phyloP scores from a whole-genome alignment of 1,284 basidiomycete genomes.

The Melampsora abietis-canadensis region DNA sequence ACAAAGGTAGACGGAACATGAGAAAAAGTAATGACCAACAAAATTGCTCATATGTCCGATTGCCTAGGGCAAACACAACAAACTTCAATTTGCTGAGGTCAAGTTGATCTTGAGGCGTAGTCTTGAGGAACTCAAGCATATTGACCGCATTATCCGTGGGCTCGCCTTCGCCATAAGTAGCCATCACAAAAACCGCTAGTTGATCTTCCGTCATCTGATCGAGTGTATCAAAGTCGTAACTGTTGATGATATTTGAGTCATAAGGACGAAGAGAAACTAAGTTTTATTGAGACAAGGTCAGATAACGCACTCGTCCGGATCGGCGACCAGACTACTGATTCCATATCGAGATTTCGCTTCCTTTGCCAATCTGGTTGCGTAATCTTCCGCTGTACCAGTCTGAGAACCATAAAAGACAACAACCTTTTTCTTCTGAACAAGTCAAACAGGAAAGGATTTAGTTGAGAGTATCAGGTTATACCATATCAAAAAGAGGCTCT shows the following conservation, averaged over 20 bases:
- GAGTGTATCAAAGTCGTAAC: constrained; percentile 91
- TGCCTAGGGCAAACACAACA: constrained; percentile 90
- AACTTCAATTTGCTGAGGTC: constrained; percentile 84
- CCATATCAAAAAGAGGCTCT: no score
- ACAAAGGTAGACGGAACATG: constrained; percentile 8
- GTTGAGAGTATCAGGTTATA: not conserved
- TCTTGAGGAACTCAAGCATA: constrained; percentile 85
- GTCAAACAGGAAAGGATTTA: not conserved
- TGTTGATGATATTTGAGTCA: constrained; percentile 21
- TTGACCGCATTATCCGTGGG: constrained; percentile 97
- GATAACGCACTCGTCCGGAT: constrained; percentile 70
- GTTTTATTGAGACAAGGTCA: not conserved
- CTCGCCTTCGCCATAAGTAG: constrained; percentile 97
- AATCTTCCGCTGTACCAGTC: constrained; percentile 93
- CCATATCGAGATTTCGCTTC: constrained; percentile 89
- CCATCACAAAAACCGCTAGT: constrained; percentile 88
- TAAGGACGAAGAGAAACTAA: not conserved
- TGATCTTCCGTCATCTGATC: constrained; percentile 82
- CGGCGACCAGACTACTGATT: constrained; percentile 84
- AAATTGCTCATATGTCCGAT: constrained; percentile 64
- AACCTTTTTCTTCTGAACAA: constrained; percentile 71
- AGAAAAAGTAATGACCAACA: constrained; percentile 7
- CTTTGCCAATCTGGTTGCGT: constrained; percentile 77
- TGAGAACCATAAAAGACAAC: constrained; percentile 95
- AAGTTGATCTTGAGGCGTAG: constrained; percentile 80